phyloP scores from a whole-genome alignment of 2,329 filamentous ascomycete species.

The Parastagonospora avenae region DNA sequence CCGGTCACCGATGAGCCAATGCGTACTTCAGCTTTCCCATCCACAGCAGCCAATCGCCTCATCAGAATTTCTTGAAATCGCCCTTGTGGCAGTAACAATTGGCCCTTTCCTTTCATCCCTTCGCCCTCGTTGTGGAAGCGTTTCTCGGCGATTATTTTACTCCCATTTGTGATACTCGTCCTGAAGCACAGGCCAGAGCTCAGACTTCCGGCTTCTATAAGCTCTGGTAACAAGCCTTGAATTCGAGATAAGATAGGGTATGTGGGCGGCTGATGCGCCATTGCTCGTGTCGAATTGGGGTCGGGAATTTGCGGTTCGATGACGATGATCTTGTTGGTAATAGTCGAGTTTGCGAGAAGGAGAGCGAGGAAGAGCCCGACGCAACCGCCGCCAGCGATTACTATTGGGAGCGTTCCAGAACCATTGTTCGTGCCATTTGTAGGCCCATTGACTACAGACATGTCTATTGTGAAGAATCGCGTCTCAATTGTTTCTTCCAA shows the following conservation, averaged over 20 bases:
- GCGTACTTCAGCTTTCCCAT: slow-evolving; percentile 19
- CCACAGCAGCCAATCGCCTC: slow-evolving; percentile 15
- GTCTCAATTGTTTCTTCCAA: neutral
- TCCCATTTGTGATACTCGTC: slow-evolving; percentile 25
- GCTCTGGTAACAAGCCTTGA: slow-evolving; percentile 43
- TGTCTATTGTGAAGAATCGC: neutral
- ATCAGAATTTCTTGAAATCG: slow-evolving; percentile 38
- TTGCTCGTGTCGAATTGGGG: slow-evolving; percentile 46
- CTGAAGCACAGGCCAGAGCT: slow-evolving; percentile 37
- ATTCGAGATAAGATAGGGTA: slow-evolving; percentile 47
- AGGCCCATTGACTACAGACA: neutral
- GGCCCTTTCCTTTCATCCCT: slow-evolving; percentile 27
- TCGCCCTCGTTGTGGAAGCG: slow-evolving; percentile 28
- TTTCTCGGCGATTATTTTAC: slow-evolving; percentile 35
- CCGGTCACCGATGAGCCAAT: slow-evolving; percentile 24
- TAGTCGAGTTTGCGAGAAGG: slow-evolving; percentile 42
- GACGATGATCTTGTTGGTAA: slow-evolving; percentile 43
- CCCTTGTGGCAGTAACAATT: slow-evolving; percentile 37
- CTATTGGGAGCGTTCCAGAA: slow-evolving; percentile 25
- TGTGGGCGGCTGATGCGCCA: slow-evolving; percentile 50
- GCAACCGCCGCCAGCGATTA: slow-evolving; percentile 49
- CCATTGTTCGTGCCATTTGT: slow-evolving; percentile 3
- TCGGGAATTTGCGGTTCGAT: slow-evolving; percentile 33
- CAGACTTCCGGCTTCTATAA: slow-evolving; percentile 33
- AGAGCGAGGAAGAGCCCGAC: slow-evolving; percentile 50